Evolutionary conservation across 352 stramenopile species (phyloP).

Genomic region (Phytophthora quininea): DNA sequence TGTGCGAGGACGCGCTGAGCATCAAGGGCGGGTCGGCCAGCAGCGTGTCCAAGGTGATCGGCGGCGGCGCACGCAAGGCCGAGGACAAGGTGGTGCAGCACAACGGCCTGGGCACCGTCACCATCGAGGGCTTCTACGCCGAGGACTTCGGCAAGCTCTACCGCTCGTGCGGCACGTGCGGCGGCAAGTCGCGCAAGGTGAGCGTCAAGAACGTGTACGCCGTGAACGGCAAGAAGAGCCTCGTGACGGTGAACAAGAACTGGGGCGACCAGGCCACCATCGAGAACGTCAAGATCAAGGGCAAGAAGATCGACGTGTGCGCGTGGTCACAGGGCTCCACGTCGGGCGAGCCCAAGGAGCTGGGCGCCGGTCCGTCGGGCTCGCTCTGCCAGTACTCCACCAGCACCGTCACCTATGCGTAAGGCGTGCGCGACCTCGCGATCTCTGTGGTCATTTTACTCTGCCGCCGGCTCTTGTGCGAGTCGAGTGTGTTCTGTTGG

Average conservation of each 20-base stretch:
- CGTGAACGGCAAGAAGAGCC: slow-evolving; percentile 6
- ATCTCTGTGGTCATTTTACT: no score
- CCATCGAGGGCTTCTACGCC: slow-evolving; percentile 6
- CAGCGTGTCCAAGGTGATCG: slow-evolving; percentile 3
- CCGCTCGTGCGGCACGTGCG: slow-evolving; percentile 2
- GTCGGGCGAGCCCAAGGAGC: slow-evolving; percentile 3
- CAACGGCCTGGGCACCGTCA: neutral
- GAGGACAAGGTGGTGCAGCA: slow-evolving; percentile 4
- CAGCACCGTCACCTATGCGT: neutral
- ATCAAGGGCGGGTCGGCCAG: slow-evolving; percentile 4
- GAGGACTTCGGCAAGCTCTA: slow-evolving; percentile 4
- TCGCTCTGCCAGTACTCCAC: slow-evolving; percentile 4
- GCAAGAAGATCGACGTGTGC: slow-evolving; percentile 3
- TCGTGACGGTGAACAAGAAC: slow-evolving; percentile 6
- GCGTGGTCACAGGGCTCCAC: slow-evolving; percentile 3
- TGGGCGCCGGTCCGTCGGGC: slow-evolving; percentile 1
- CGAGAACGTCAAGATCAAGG: slow-evolving; percentile 3
- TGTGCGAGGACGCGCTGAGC: slow-evolving; percentile 4
- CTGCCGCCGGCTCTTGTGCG: no score
- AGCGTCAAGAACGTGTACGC: slow-evolving; percentile 7
- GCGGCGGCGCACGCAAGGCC: neutral
- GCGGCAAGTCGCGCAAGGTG: slow-evolving; percentile 1
- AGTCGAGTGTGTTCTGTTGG: no score
- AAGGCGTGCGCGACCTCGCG: neutral
- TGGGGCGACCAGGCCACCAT: slow-evolving; percentile 1